phyloP scores from a whole-genome alignment of 2,329 filamentous ascomycete species.

The Talaromyces islandicus region DNA sequence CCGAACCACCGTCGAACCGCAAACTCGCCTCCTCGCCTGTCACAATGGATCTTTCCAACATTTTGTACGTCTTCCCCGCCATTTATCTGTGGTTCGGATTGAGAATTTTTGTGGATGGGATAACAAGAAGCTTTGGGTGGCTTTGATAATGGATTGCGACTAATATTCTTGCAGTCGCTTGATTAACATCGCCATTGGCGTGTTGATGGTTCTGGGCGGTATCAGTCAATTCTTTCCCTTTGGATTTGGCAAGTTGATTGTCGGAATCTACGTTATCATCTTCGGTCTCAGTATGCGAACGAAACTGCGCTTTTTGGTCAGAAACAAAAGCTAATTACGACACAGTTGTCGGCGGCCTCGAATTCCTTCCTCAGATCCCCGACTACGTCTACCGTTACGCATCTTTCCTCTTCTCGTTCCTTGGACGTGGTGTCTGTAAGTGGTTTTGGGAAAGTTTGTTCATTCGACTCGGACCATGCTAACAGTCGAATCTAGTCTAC shows the following conservation, averaged over 20 bases:
- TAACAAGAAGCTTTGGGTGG: neutral
- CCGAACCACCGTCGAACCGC: neutral
- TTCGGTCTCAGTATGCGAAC: slow-evolving; percentile 72
- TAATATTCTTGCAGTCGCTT: slow-evolving; percentile 61
- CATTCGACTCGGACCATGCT: slow-evolving; percentile 9
- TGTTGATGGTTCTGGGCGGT: slow-evolving; percentile 82
- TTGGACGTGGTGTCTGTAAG: slow-evolving; percentile 91
- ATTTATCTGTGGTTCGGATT: neutral
- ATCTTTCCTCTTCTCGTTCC: slow-evolving; percentile 95
- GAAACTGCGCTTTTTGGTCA: neutral
- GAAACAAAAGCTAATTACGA: neutral
- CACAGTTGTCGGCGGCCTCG: slow-evolving; percentile 64
- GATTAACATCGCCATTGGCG: slow-evolving; percentile 83
- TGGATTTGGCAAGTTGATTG: slow-evolving; percentile 58
- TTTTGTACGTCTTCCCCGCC: slow-evolving; percentile 61
- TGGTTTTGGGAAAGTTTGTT: slow-evolving; percentile 19
- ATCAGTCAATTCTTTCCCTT: slow-evolving; percentile 44
- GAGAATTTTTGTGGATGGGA: neutral
- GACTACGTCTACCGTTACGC: slow-evolving; percentile 89
- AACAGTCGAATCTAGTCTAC: slow-evolving; percentile 61
- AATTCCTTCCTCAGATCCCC: slow-evolving; percentile 79
- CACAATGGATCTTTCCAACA: slow-evolving; percentile 85
- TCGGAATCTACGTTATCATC: slow-evolving; percentile 81
- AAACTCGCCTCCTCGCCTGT: neutral
- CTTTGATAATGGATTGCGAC: slow-evolving; percentile 18